Percentiles rank a stretch among this genome's conserved stretches.
phyloP scores from a whole-genome alignment of 2,329 filamentous ascomycete species.

The Claviceps spartinae region DNA sequence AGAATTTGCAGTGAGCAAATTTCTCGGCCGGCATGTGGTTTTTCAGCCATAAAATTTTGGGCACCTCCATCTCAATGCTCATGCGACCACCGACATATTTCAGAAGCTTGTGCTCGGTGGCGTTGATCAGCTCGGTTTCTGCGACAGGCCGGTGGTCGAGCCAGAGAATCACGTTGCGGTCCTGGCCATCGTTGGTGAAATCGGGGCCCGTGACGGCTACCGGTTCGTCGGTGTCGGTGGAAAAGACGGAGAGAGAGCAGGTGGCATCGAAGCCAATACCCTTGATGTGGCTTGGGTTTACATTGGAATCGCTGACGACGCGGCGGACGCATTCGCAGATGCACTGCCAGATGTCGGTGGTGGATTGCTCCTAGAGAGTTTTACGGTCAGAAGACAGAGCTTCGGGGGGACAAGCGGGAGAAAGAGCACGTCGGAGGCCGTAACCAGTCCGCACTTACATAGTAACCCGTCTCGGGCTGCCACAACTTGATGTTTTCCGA shows the following conservation, averaged over 20 bases:
- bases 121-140: conserved; percentile 89
- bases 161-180: conserved; percentile 94
- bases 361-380: conserved; percentile 71
- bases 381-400: neutral
- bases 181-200: conserved; percentile 62
- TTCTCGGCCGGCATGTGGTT: conserved; percentile 91
- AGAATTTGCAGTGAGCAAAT: conserved; percentile 91
- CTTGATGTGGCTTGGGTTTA: conserved; percentile 61
- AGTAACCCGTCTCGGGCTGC: conserved; percentile 64
- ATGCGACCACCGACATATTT: conserved; percentile 95
- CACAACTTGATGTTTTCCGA: conserved; percentile 67
- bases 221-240: conserved; percentile 78
- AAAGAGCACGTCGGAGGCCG: neutral
- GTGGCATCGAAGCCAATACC: conserved; percentile 97
- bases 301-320: conserved; percentile 67
- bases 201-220: conserved; percentile 79
- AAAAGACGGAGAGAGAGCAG: conserved; percentile 91
- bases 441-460: conserved; percentile 31
- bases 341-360: conserved; percentile 88
- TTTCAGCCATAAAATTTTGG: conserved; percentile 96
- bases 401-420: neutral
- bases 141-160: conserved; percentile 85
- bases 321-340: conserved; percentile 81
- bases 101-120: conserved; percentile 79
- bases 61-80: conserved; percentile 99